Conservation (phyloP, 2,329 filamentous ascomycete species). For the Neonectria magnoliae region DNA sequence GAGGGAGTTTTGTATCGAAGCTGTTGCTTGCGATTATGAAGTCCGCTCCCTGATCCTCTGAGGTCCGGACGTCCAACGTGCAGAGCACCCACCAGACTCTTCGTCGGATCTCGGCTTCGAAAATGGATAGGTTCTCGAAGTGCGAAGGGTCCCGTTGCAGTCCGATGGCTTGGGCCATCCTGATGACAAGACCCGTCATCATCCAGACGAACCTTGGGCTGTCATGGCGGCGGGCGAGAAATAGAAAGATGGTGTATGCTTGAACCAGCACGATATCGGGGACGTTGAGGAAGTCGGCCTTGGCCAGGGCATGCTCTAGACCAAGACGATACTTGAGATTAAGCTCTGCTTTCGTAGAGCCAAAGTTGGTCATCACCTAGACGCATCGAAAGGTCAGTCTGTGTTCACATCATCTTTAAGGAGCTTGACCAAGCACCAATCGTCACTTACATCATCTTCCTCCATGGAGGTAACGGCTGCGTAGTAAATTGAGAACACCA, state of each 20-base stretch:
- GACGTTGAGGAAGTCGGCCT: slow-evolving; percentile 68
- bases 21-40: slow-evolving; percentile 56
- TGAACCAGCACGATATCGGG: slow-evolving; percentile 70
- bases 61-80: slow-evolving; percentile 67
- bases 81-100: slow-evolving; percentile 71
- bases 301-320: slow-evolving; percentile 68
- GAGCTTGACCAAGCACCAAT: background rate
- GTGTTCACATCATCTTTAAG: background rate
- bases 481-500: slow-evolving; percentile 68
- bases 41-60: slow-evolving; percentile 67
- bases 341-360: slow-evolving; percentile 56
- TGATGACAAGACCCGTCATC: slow-evolving; percentile 69
- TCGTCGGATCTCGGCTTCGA: slow-evolving; percentile 70
- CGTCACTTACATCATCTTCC: slow-evolving; percentile 60
- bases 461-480: slow-evolving; percentile 66
- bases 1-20: slow-evolving; percentile 64
- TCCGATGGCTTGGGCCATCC: slow-evolving; percentile 64
- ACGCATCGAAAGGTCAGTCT: background rate
- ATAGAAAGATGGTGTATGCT: slow-evolving; percentile 68
- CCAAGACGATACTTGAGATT: slow-evolving; percentile 62
- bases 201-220: slow-evolving; percentile 69
- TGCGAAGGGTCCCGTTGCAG: slow-evolving; percentile 67
- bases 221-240: slow-evolving; percentile 62
- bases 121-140: slow-evolving; percentile 63
- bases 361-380: slow-evolving; percentile 61